Percentiles rank a stretch among this genome's conserved stretches.
phyloP scores from a whole-genome alignment of 768 basidiomycete species.

The Amanita fuliginea region DNA sequence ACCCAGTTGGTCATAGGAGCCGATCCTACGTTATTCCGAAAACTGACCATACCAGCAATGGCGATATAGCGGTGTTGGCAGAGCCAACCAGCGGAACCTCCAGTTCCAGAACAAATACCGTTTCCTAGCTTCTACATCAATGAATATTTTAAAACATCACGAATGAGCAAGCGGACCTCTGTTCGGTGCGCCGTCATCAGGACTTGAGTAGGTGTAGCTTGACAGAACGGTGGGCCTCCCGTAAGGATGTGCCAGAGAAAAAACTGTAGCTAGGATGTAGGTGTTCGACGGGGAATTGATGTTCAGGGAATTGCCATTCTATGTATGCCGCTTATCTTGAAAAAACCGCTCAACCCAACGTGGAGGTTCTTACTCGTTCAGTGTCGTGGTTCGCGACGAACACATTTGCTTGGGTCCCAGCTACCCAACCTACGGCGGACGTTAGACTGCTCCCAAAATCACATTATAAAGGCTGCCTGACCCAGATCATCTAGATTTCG shows the following conservation, averaged over 20 bases:
- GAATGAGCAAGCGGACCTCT: constrained; percentile 21
- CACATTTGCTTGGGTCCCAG: constrained; percentile 42
- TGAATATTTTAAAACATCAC: not conserved
- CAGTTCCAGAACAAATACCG: constrained; percentile 41
- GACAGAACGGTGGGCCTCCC: constrained; percentile 57
- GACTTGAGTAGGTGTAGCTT: constrained; percentile 37
- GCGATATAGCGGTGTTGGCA: constrained; percentile 57
- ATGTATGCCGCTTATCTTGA: not conserved
- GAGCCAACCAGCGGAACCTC: constrained; percentile 49
- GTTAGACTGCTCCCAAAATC: not conserved
- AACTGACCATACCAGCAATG: constrained; percentile 53
- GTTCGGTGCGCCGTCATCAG: constrained; percentile 51
- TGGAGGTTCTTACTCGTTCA: constrained; percentile 31
- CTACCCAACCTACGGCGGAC: constrained; percentile 39
- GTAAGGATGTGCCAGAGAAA: constrained; percentile 58
- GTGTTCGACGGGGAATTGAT: constrained; percentile 54
- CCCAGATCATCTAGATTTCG: constrained; percentile 42
- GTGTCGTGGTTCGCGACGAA: constrained; percentile 68
- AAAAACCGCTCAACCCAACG: not conserved
- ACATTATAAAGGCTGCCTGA: constrained; percentile 8
- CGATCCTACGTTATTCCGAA: constrained; percentile 46
- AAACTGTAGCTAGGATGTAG: constrained; percentile 48
- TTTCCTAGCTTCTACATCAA: constrained; percentile 15
- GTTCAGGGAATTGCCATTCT: constrained; percentile 46
- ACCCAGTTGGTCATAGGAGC: constrained; percentile 45